Evolutionary conservation across 1,284 basidiomycete genomes (phyloP).

Genomic region (Fomitopsis palustris): DNA sequence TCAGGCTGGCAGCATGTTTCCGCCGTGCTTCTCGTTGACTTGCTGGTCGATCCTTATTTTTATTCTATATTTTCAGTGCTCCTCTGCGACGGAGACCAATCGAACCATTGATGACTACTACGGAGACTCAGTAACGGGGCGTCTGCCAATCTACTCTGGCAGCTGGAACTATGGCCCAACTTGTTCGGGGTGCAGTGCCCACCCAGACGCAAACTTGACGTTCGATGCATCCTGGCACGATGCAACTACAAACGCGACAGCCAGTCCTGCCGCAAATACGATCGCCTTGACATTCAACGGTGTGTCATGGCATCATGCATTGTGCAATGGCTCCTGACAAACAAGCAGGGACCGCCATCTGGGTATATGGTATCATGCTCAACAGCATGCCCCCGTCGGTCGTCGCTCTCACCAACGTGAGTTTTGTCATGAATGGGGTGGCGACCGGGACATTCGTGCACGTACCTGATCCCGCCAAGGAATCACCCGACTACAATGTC

Average conservation of each 20-base stretch:
- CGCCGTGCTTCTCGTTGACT: background rate
- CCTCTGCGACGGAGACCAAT: background rate
- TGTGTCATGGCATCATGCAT: background rate
- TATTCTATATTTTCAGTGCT: background rate
- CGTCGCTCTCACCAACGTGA: background rate
- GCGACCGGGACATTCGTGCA: background rate
- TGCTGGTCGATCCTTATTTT: background rate
- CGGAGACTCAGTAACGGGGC: constrained; percentile 6
- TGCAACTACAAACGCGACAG: background rate
- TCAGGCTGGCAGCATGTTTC: background rate
- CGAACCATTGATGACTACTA: background rate
- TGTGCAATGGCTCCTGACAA: background rate
- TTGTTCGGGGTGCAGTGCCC: background rate
- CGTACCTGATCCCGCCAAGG: background rate
- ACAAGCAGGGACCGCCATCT: constrained; percentile 1
- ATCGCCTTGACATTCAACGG: background rate
- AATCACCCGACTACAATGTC: background rate
- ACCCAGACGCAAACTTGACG: background rate
- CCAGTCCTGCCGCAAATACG: background rate
- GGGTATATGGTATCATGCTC: constrained; percentile 2
- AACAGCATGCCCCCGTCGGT: background rate
- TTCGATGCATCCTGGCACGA: background rate
- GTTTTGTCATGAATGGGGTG: background rate
- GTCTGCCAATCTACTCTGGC: background rate
- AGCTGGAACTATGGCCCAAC: constrained; percentile 1